phyloP scores from a whole-genome alignment of 768 basidiomycete genomes.

The Coprinopsis strossmayeri region DNA sequence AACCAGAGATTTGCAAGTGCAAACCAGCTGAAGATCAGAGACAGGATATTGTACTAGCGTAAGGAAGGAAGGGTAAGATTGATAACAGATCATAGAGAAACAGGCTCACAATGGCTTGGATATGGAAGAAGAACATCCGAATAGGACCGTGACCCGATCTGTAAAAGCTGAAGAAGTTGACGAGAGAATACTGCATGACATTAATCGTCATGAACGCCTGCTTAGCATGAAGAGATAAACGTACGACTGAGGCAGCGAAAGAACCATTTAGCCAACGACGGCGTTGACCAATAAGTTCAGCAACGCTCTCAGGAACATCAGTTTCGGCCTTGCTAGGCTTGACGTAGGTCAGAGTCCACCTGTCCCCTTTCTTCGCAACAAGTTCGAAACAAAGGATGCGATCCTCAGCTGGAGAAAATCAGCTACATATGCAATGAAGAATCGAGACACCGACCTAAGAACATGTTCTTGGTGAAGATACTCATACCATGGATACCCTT shows the following conservation, averaged over 20 bases:
- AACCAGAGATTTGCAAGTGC: constrained; percentile 89
- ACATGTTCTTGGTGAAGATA: constrained; percentile 91
- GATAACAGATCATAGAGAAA: not conserved
- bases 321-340: constrained; percentile 96
- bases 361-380: constrained; percentile 81
- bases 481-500: constrained; percentile 97
- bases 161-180: constrained; percentile 90
- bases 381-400: constrained; percentile 97
- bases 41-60: constrained; percentile 74
- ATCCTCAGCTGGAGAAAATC: constrained; percentile 60
- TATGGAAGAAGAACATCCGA: constrained; percentile 94
- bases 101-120: constrained; percentile 79
- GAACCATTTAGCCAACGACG: constrained; percentile 97
- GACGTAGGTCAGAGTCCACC: constrained; percentile 86
- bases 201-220: not conserved
- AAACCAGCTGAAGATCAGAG: constrained; percentile 89
- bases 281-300: constrained; percentile 91
- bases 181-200: constrained; percentile 56
- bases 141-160: constrained; percentile 80
- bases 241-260: constrained; percentile 65
- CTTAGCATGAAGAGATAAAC: not conserved
- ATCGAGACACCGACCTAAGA: constrained; percentile 20
- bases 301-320: constrained; percentile 87
- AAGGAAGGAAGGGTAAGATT: not conserved
- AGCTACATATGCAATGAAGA: not conserved